phyloP scores from a whole-genome alignment of 192 early-diverging fungal genomes.

The Podila epicladia region DNA sequence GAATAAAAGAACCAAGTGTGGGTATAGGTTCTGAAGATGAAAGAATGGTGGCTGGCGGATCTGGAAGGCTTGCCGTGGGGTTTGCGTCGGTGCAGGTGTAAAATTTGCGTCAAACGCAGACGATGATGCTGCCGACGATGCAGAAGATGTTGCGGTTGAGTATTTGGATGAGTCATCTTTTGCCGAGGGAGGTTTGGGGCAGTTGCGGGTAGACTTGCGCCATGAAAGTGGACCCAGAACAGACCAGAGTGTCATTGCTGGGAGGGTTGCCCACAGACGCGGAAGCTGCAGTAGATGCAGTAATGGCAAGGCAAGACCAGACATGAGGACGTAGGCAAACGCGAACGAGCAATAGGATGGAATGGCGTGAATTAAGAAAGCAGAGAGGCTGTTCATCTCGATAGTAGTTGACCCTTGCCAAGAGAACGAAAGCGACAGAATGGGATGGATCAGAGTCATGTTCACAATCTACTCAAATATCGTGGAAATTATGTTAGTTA shows the following conservation, averaged over 20 bases:
- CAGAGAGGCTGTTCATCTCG: not conserved
- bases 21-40: slow-evolving; percentile 26
- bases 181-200: no score
- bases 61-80: slow-evolving; percentile 31
- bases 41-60: slow-evolving; percentile 30
- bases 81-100: slow-evolving; percentile 20
- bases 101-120: slow-evolving; percentile 23
- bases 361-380: slow-evolving; percentile 24
- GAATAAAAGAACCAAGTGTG: slow-evolving; percentile 23
- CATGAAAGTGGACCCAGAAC: slow-evolving; percentile 24
- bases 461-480: slow-evolving; percentile 4
- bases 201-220: slow-evolving; percentile 12
- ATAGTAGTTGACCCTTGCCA: slow-evolving; percentile 14
- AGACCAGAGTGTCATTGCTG: slow-evolving; percentile 26
- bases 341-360: slow-evolving; percentile 41
- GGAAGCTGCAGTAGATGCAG: slow-evolving; percentile 28
- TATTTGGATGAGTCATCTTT: not conserved
- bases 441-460: slow-evolving; percentile 13
- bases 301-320: slow-evolving; percentile 11
- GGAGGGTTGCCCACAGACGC: slow-evolving; percentile 21
- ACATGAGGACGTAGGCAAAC: slow-evolving; percentile 11
- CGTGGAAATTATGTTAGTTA: not conserved
- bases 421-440: slow-evolving; percentile 11
- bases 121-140: not conserved
- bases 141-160: not conserved